These are phyloP conservation scores for Coemansia erecta DNA, from an alignment of 192 early-diverging fungal genomes.

Conservation along the genomic window DNA sequence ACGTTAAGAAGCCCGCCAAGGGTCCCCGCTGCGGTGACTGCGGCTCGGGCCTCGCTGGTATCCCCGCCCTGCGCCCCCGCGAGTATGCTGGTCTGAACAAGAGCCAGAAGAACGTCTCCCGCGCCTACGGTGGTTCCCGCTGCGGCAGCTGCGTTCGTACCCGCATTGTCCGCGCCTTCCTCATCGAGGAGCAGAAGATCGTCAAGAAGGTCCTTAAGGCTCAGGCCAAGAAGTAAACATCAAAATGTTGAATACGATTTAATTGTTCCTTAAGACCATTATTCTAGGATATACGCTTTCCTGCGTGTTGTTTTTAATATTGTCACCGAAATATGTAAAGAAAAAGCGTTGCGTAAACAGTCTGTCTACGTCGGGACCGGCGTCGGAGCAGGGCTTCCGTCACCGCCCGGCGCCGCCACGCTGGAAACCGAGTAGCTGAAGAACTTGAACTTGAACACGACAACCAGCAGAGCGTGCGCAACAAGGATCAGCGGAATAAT, in stretches of 20 bases:
- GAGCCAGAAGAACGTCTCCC: slow-evolving; percentile 88
- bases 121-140: slow-evolving; percentile 96
- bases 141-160: slow-evolving; percentile 84
- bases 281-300: not conserved
- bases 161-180: slow-evolving; percentile 96
- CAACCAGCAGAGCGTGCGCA: slow-evolving; percentile 65
- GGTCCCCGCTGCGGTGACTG: slow-evolving; percentile 98
- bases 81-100: slow-evolving; percentile 89
- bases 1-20: slow-evolving; percentile 89
- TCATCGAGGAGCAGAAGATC: slow-evolving; percentile 99
- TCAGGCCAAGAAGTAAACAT: slow-evolving; percentile 55
- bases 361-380: slow-evolving; percentile 10
- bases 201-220: slow-evolving; percentile 98
- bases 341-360: not conserved
- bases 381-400: not conserved
- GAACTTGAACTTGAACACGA: slow-evolving; percentile 84
- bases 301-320: too few species aligned
- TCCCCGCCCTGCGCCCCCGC: slow-evolving; percentile 89
- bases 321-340: not conserved
- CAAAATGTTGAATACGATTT: not conserved
- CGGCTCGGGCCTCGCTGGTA: slow-evolving; percentile 82
- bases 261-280: not conserved
- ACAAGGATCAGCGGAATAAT: slow-evolving; percentile 65
- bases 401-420: not conserved
- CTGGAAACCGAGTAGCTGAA: slow-evolving; percentile 63